Base-by-base conservation (phyloP, 306 rosid species). In the Trichosanthes truncata region DNA sequence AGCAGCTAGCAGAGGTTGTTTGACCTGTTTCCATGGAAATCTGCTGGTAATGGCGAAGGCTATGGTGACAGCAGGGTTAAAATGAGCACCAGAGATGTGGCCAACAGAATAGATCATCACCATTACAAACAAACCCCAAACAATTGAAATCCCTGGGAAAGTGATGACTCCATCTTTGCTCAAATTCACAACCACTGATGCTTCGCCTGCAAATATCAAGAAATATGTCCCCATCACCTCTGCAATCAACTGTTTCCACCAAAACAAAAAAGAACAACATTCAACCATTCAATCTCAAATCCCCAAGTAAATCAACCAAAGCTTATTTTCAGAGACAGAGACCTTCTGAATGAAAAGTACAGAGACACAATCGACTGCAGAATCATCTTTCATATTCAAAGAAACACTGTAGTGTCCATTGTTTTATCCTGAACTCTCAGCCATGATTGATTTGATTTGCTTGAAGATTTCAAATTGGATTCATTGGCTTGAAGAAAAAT, bases 11-110 rank as follows among this genome's bases (percentile, higher is more conserved):
- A 60, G 67, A 61, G 20, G 25, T 13, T 36, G 69, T 56, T 31
- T 9, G n/a, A 92, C 94, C 96, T 94, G 90, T 67, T 23, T 76
- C 77, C 79, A 55, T 7, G 96, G 94, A 76, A 92, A 92, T 78
- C 92, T 88, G 35, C 41, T 79, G 75, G 84, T 83, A 13, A 84
- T 46, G 11, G 98, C 93, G 59, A 92, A 92, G 31, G 97, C 97
- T 77, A 92, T 74, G 36, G 97, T 94, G 65, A 94, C 96, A 2
- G 98, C 94, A 14, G 97, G 98, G 33, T 92, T 92, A 66, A 94
- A 87, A 83, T 94, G 97, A 31, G 91, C 97, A 60, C 98, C 97
- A 11, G 97, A 93, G 66, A 93, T 88, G 10, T 93, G 98, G 33
- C 97, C 96, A 25, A 93, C 79, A 6, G 96, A 81, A 83, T 91